Evolutionary conservation across 164 flowering plant genomes (phyloP), one percentile per base, ranked within the genome.

Genomic region (Tetracentron sinense): DNA sequence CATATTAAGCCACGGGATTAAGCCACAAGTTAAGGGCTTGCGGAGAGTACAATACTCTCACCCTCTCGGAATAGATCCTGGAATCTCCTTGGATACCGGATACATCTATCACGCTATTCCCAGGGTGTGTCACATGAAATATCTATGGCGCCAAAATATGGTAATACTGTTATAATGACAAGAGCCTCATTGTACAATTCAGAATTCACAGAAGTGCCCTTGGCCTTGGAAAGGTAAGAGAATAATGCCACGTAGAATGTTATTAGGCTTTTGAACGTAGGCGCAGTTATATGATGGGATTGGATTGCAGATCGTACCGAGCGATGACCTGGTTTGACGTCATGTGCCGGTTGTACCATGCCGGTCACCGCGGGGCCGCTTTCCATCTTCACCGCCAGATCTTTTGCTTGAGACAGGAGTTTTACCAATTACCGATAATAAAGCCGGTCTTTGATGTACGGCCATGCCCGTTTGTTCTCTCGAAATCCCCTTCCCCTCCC

Each of bases 361-460:
- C 47, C 60, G 71, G 56, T 62, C 66, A 47, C 48, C 27, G 25
- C 72, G 66, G 62, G 74, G 64, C 56, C 52, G 47, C 35, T 33
- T 30, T 54, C 21, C 57, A 16, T 35, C 54, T n/a, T 35, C 21
- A 68, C 63, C 70, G 73, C 56, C 62, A 67, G 69, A 75, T 72
- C 77, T 69, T 78, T 72, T 75, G 77, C 79, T 68, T 75, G 66
- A 16, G 25, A 38, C 26, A 7, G 11, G 28, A 35, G 22, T 53
- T 17, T 68, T 61, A 54, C 67, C 74, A 73, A 56, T 74, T 59
- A 62, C 72, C 72, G 61, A 66, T 65, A 53, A 48, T 44, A 58
- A 61, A 61, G 66, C 67, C 62, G 64, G 73, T 53, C 55, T 46
- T 3, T 19, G 52, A 29, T 15, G 53, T 68, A 61, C 65, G 49